A percentile compares a stretch with the other conserved stretches of the same genome.
These are phyloP conservation scores for Paecilomyces formosus DNA, from an alignment of 2,329 filamentous ascomycete species.

Conservation along the genomic window DNA sequence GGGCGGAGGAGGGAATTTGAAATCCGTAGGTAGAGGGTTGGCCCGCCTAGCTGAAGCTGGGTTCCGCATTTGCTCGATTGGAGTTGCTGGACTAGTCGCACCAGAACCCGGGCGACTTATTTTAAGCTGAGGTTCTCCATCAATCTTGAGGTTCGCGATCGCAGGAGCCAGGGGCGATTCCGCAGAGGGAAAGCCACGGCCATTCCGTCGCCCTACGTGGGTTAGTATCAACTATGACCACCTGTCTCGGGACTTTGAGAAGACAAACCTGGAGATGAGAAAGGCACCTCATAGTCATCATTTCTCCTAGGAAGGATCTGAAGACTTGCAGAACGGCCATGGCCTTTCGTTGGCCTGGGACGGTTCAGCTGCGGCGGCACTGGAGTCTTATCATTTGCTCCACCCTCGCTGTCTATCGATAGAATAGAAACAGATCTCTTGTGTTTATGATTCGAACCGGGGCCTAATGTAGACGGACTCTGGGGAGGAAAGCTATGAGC, in stretches of 20 bases:
- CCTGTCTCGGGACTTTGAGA: not conserved
- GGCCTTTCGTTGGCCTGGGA: slow-evolving; percentile 53
- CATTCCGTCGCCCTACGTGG: slow-evolving; percentile 25
- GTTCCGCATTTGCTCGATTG: slow-evolving; percentile 32
- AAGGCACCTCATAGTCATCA: slow-evolving; percentile 29
- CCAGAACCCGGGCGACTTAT: slow-evolving; percentile 15
- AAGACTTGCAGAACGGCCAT: slow-evolving; percentile 72
- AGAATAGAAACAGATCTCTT: slow-evolving; percentile 76
- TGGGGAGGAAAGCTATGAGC: slow-evolving; percentile 36
- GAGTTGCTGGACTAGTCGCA: slow-evolving; percentile 24
- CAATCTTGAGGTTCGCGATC: slow-evolving; percentile 23
- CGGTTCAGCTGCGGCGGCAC: slow-evolving; percentile 31
- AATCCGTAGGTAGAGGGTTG: slow-evolving; percentile 37
- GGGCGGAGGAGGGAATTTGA: slow-evolving; percentile 49
- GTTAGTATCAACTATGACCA: not conserved
- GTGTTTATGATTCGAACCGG: slow-evolving; percentile 41
- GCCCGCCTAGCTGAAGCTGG: slow-evolving; percentile 32
- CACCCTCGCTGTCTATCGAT: slow-evolving; percentile 56
- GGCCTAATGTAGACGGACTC: slow-evolving; percentile 22
- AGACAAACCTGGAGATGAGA: not conserved
- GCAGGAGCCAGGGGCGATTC: slow-evolving; percentile 24
- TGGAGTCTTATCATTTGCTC: slow-evolving; percentile 21
- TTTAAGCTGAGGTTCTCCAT: slow-evolving; percentile 22
- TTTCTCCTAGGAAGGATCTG: slow-evolving; percentile 57
- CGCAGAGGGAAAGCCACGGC: slow-evolving; percentile 21